Percentiles rank a stretch among this genome's conserved stretches.
Evolutionary conservation across 169 alveolate species (phyloP).

Genomic region (Plasmodium fragile): DNA sequence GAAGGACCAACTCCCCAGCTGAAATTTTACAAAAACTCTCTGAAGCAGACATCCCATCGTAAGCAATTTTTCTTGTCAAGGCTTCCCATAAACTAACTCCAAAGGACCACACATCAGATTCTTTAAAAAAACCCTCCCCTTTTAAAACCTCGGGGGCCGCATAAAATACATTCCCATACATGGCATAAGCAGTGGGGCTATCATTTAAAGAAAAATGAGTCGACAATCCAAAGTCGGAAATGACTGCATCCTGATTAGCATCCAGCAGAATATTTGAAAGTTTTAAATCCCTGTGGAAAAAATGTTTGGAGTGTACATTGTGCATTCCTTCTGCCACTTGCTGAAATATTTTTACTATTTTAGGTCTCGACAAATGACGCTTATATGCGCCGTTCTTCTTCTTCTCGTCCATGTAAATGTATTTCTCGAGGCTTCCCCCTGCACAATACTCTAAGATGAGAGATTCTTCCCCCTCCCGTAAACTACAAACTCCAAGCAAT

Average conservation of each 20-base stretch:
- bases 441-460: slow-evolving; percentile 78
- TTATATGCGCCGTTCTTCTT: slow-evolving; percentile 18
- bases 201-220: slow-evolving; percentile 70
- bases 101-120: slow-evolving; percentile 84
- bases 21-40: slow-evolving; percentile 63
- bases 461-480: slow-evolving; percentile 78
- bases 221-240: slow-evolving; percentile 82
- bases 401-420: slow-evolving; percentile 62
- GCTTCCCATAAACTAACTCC: slow-evolving; percentile 80
- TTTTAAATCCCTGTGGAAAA: slow-evolving; percentile 72
- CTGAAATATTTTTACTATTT: slow-evolving; percentile 77
- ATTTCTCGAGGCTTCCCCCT: slow-evolving; percentile 83
- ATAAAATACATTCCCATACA: slow-evolving; percentile 81
- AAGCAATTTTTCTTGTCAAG: slow-evolving; percentile 75
- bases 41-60: slow-evolving; percentile 79
- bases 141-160: slow-evolving; percentile 84
- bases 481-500: slow-evolving; percentile 76
- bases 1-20: slow-evolving; percentile 58
- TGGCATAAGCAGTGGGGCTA: slow-evolving; percentile 80
- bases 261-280: slow-evolving; percentile 63
- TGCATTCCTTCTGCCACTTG: slow-evolving; percentile 83
- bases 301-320: slow-evolving; percentile 73
- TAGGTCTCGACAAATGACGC: slow-evolving; percentile 68
- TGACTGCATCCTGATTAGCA: slow-evolving; percentile 74
- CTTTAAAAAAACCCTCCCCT: slow-evolving; percentile 82